Percentiles rank a stretch among this genome's conserved stretches.
Conservation (phyloP, 352 stramenopile species). For the Aphanomyces invadans region DNA sequence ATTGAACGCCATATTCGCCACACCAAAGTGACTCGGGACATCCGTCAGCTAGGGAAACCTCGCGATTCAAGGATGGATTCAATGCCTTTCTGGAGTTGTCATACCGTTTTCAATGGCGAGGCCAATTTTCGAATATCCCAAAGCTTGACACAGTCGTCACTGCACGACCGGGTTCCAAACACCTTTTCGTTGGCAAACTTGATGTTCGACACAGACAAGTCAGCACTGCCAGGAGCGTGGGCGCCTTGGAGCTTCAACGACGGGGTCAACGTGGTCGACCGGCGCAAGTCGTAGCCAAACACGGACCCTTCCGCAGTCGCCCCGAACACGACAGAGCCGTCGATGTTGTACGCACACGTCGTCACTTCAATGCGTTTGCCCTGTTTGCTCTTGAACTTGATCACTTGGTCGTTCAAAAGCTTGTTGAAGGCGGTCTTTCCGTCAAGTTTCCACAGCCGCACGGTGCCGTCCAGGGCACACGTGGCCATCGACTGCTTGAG, state of each 20-base stretch:
- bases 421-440: conserved; percentile 68
- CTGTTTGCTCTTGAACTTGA: conserved; percentile 75
- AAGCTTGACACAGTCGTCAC: conserved; percentile 73
- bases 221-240: conserved; percentile 58
- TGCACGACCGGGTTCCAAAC: conserved; percentile 59
- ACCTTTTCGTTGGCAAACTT: conserved; percentile 64
- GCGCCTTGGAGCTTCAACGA: conserved; percentile 55
- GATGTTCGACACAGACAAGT: conserved; percentile 62
- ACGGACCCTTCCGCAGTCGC: conserved; percentile 73
- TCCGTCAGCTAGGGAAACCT: conserved; percentile 20
- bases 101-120: conserved; percentile 47
- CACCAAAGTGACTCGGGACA: conserved; percentile 42
- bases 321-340: conserved; percentile 51
- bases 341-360: conserved; percentile 55
- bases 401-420: conserved; percentile 69
- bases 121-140: conserved; percentile 68
- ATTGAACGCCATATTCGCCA: conserved; percentile 78
- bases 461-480: conserved; percentile 68
- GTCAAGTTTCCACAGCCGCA: conserved; percentile 64
- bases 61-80: neutral
- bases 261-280: conserved; percentile 15
- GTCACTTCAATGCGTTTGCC: conserved; percentile 68
- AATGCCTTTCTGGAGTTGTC: no score
- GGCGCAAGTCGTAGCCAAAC: conserved; percentile 66
- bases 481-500: conserved; percentile 68